Percentiles rank a stretch among this genome's conserved stretches.
phyloP scores from a whole-genome alignment of 352 stramenopile species.

The Phytophthora crassamura region DNA sequence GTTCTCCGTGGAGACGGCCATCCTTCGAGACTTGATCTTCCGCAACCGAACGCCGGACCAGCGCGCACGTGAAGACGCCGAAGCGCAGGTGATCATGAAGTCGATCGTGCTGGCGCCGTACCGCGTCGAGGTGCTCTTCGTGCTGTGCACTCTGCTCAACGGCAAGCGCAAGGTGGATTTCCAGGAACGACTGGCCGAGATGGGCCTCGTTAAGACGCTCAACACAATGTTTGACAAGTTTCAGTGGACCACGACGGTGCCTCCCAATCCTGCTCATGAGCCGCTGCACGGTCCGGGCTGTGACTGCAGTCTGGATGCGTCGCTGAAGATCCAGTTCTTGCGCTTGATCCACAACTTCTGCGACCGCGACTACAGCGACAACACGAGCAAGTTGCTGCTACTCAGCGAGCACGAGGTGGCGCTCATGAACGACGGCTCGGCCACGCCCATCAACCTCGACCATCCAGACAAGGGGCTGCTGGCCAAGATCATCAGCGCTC shows the following conservation, averaged over 20 bases:
- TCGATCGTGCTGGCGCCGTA: slow-evolving; percentile 92
- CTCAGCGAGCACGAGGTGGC: slow-evolving; percentile 73
- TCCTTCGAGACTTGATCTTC: slow-evolving; percentile 79
- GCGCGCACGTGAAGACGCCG: slow-evolving; percentile 65
- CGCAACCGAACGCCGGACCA: slow-evolving; percentile 61
- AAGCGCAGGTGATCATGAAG: slow-evolving; percentile 92
- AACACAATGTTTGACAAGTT: slow-evolving; percentile 96
- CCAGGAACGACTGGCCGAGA: slow-evolving; percentile 85
- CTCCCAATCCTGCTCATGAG: slow-evolving; percentile 49
- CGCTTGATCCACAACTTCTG: slow-evolving; percentile 97
- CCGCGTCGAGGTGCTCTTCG: slow-evolving; percentile 97
- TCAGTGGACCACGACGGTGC: slow-evolving; percentile 75
- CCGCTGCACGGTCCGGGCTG: slow-evolving; percentile 86
- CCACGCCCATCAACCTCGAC: slow-evolving; percentile 61
- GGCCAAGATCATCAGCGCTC: slow-evolving; percentile 90
- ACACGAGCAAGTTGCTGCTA: slow-evolving; percentile 81
- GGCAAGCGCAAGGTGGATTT: slow-evolving; percentile 94
- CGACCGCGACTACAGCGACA: slow-evolving; percentile 92
- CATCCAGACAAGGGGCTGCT: slow-evolving; percentile 88
- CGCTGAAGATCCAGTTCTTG: slow-evolving; percentile 96
- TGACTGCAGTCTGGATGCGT: slow-evolving; percentile 95
- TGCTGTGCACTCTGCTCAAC: slow-evolving; percentile 96
- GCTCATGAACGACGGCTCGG: slow-evolving; percentile 54
- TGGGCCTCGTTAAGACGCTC: slow-evolving; percentile 92
- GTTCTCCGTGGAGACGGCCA: slow-evolving; percentile 74